These are phyloP conservation scores for Cystobasidiaceae sp. DNA, from an alignment of 1,284 basidiomycete species.

Conservation along the genomic window DNA sequence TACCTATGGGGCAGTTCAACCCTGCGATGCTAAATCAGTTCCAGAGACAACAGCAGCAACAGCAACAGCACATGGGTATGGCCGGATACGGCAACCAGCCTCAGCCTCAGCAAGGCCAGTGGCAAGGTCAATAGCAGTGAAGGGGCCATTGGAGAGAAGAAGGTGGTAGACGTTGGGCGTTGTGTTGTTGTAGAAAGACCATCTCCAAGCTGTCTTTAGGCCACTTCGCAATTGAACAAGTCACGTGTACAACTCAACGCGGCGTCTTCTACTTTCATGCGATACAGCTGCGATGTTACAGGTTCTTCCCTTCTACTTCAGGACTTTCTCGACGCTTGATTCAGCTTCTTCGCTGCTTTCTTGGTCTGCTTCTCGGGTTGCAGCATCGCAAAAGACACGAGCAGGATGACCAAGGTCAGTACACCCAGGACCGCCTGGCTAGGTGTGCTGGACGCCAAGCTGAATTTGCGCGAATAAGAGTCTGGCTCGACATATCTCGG, in stretches of 20 bases:
- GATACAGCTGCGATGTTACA: not conserved
- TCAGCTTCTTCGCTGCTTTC: constrained; percentile 3
- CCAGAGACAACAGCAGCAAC: constrained; percentile 17
- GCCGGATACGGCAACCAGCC: not conserved
- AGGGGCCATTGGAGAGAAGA: not conserved
- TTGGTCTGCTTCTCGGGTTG: constrained; percentile 9
- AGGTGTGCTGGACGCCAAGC: not conserved
- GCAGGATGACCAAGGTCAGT: constrained; percentile 8
- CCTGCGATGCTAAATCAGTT: constrained; percentile 14
- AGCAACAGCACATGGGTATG: constrained; percentile 5
- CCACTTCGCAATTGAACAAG: too few relatives aligned
- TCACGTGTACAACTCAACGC: too few relatives aligned
- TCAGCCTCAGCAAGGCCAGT: constrained; percentile 3
- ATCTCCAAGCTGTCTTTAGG: not conserved
- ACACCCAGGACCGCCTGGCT: constrained; percentile 22
- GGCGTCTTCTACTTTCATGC: too few relatives aligned
- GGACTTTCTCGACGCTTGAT: too few relatives aligned
- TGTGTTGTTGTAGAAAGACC: too few relatives aligned
- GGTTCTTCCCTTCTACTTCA: not conserved
- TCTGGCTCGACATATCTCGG: not conserved
- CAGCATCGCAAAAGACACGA: constrained; percentile 15
- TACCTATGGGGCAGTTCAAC: constrained; percentile 17
- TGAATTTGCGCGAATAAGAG: constrained; percentile 10
- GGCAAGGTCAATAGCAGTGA: not conserved
- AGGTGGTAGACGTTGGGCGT: too few relatives aligned